Evolutionary conservation across 2,329 filamentous ascomycete genomes (phyloP), one percentile per base, ranked within the genome.

Genomic region (Trichoderma pleuroti): DNA sequence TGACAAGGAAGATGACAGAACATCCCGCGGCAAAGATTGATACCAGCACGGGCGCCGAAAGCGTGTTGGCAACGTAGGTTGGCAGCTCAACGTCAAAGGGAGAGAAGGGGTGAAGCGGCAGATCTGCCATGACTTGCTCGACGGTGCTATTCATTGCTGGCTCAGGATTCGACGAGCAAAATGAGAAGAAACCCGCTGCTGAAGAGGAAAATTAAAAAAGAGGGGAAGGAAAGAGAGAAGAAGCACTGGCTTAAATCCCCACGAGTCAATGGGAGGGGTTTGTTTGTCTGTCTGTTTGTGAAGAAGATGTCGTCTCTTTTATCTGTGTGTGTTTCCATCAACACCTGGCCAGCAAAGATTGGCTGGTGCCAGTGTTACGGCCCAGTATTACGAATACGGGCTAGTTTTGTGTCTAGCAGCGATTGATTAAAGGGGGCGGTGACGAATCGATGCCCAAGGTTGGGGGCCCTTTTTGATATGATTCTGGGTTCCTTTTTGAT

Each of bases 1-100:
- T 89, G 9, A 83, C 76, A 28, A 84, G 80, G 72, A 94, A 86
- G 72, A 93, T 85, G 46, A 80, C 80, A 0, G 82, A 79, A 76
- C 87, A 89, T 26, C 86, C 86, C 6, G 82, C 81, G 12, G 85
- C 84, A 75, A 94, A 93, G 68, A 84, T 83, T 46, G 80, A 79
- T 12, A 93, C 84, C 8, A 94, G 84, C 6, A 85, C 81, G 1
- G 85, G 77, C 6, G 91, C 86, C 60, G 85, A 83, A 76, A 86
- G 85, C 71, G 89, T 86, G 78, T 94, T 94, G 75, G 89, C 86
- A 56, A 88, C 81, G 80, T 92, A 94, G 72, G 84, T 86, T 3
- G 85, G 80, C 71, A 95, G 87, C 21, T 84, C 81, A 46, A 88
- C 86, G 67, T 88, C 86, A 26, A 90, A 77, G 6, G 92, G 92